These are phyloP conservation scores for Articulospora tetracladia DNA, from an alignment of 495 filamentous ascomycete genomes.

Conservation along the genomic window DNA sequence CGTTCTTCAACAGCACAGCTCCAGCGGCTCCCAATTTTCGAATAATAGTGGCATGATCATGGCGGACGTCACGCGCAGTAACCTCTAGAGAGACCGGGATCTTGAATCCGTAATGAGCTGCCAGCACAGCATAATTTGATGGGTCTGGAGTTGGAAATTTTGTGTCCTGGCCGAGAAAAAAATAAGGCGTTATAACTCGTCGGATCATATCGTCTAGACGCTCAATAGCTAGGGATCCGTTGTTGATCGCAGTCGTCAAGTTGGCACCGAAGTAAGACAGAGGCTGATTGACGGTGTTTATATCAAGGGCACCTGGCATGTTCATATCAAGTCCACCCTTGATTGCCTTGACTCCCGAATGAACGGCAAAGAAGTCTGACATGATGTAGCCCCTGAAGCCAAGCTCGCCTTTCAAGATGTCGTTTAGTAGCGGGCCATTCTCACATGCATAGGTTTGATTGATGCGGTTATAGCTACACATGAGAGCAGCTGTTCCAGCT, in stretches of 20 bases:
- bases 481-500: conserved; percentile 74
- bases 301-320: conserved; percentile 81
- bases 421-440: conserved; percentile 70
- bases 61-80: conserved; percentile 56
- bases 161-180: conserved; percentile 64
- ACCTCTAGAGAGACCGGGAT: not conserved
- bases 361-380: conserved; percentile 84
- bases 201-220: conserved; percentile 87
- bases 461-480: conserved; percentile 91
- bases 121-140: conserved; percentile 38
- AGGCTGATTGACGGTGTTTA: not conserved
- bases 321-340: conserved; percentile 87
- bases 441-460: conserved; percentile 68
- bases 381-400: conserved; percentile 93
- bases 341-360: conserved; percentile 72
- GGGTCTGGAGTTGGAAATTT: conserved; percentile 63
- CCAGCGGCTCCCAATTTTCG: conserved; percentile 23
- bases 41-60: conserved; percentile 9
- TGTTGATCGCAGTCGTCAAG: conserved; percentile 77
- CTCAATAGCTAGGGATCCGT: conserved; percentile 83
- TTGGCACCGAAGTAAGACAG: conserved; percentile 74
- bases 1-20: conserved; percentile 63
- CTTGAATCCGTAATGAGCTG: conserved; percentile 41
- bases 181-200: conserved; percentile 88
- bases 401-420: conserved; percentile 81